Evolutionary conservation across 345 rosid genomes (phyloP).

Genomic region (Punica granatum): DNA sequence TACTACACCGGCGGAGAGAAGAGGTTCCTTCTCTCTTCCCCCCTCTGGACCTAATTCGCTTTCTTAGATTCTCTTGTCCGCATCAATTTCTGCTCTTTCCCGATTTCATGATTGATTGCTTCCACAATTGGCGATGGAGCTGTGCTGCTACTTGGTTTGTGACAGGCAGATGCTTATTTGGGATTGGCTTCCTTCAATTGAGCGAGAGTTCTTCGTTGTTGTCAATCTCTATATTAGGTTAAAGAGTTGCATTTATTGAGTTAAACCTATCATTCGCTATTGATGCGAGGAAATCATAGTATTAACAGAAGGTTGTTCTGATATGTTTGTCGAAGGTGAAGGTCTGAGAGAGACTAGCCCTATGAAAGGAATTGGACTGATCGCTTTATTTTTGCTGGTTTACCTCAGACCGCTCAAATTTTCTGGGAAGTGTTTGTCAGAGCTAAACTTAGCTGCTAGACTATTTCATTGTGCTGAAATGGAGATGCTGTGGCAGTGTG

Average conservation of each 20-base stretch:
- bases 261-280: neutral
- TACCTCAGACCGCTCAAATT: neutral
- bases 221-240: no score
- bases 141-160: neutral
- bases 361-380: neutral
- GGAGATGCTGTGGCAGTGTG: neutral
- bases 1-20: constrained; percentile 95
- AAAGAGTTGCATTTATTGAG: no score
- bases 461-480: neutral
- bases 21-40: constrained; percentile 34
- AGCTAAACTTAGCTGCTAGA: neutral
- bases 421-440: neutral
- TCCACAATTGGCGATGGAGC: neutral
- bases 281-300: neutral
- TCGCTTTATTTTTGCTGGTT: neutral
- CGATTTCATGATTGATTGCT: neutral
- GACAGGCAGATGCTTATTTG: neutral
- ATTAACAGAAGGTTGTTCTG: neutral
- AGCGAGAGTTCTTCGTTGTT: neutral
- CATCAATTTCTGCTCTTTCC: neutral
- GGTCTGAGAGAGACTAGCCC: neutral
- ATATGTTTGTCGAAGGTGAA: neutral
- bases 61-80: neutral
- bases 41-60: neutral
- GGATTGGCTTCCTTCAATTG: neutral